Evolutionary conservation across 805 yeast species (phyloP), one percentile per base, ranked within the genome.

Genomic region (Cyberlindnera meyerae): DNA sequence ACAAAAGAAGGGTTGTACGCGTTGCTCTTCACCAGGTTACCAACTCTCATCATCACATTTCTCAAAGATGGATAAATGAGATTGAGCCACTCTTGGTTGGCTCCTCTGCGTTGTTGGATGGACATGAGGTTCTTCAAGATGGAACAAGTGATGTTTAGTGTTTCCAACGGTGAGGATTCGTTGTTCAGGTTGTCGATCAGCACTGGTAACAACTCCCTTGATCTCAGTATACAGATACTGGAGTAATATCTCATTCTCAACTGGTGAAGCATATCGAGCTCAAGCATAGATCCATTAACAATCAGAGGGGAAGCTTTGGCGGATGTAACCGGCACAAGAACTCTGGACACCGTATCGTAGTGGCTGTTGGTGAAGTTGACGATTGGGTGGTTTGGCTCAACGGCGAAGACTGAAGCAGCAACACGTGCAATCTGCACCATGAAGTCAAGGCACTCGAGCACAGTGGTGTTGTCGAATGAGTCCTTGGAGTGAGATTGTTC

Each of bases 111-210:
- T 13, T 54, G 46, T 3, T 62, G 62, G 26, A 55, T 47, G 16
- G 54, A 44, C 27, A 62, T 58, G 26, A 59, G 61, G 5, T 58
- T 44, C 44, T 57, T 58, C 31, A 65, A 51, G 18, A 66, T 63
- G 27, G 67, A 68, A 3, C 61, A 58, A 11, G 62, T 55, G 27
- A 65, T 51, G 25, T 54, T 52, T 27, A 65, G 34, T n/a, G 56
- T 51, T n/a, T 51, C 51, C 18, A 63, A 40, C 24, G 63, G 57
- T 4, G 52, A 40, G 15, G 47, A 45, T 14, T 60, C 65, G 18
- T 58, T 61, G 21, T 62, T 42, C 40, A 60, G 51, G 4, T 40
- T 42, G 4, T 37, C 36, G 6, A 49, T 30, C 18, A 55, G 30
- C 8, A 36, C 36, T 8, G 58, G 56, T 8, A 49, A 44, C 9